Evolutionary conservation across 768 basidiomycete genomes (phyloP), one percentile per base, ranked within the genome.

Genomic region (Solioccasus polychromus): DNA sequence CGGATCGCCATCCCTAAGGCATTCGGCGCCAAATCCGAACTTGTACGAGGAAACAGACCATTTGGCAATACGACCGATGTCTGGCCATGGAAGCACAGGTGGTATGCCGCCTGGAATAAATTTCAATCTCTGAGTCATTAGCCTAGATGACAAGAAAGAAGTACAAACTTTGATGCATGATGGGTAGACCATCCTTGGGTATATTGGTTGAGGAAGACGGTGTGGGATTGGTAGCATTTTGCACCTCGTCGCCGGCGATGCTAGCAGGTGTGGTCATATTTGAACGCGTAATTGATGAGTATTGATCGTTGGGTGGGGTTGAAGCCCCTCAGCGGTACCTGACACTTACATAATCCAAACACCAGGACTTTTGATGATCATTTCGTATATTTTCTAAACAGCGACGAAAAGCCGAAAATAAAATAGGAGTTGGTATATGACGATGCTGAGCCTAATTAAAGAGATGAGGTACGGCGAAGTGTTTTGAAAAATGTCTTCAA

Each of bases 41-140:
- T 99, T 99, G 69, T 80, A 92, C 0, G 89, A 93, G 11, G 94
- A 97, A 3, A 98, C 95, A 10, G 91, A 87, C 96, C 95, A 99
- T 56, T 86, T 86, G 35, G 89, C 96, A 26, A 90, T 78, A 34
- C 80, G 75, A 8, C 92, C 92, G 42, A 99, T 89, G 64, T 91
- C 86, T 19, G 88, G 89, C 81, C 80, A 88, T 1, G 77, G 80
- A 7, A 85, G 70, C 39, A 63, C 47, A 8, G 83, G 83, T 11
- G 78, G 71, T 9, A 53, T 67, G 46, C 73, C 74, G 41, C 60
- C 69, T 59, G 26, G 14, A 19, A 29, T 23, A 8, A 12, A 5
- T 17, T 42, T 51, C 39, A 46, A 52, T 38, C 25, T 22, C 19
- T 32, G 14, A 7, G 28, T 14, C 3, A 11, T 20, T 22, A n/a